Evolutionary conservation across 306 rosid genomes (phyloP).

Genomic region (Rosa multiflora): DNA sequence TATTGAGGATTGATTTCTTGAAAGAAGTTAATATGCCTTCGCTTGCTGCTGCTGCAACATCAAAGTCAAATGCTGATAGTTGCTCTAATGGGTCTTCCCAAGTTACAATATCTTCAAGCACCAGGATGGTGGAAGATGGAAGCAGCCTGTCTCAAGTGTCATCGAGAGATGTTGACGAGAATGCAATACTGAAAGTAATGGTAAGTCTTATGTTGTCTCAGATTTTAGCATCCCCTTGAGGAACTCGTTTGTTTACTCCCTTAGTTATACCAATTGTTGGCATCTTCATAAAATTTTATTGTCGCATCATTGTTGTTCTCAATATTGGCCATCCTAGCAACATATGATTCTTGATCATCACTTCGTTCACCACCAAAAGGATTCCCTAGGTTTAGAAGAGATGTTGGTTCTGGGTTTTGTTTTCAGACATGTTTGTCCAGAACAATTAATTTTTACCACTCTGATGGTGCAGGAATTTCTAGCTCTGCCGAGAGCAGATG

Average conservation of each 20-base stretch:
- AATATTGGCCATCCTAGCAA: not conserved
- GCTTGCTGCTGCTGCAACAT: constrained; percentile 43
- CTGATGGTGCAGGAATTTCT: constrained; percentile 76
- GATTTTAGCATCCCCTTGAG: not conserved
- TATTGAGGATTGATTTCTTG: constrained; percentile 78
- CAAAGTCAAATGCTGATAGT: constrained; percentile 76
- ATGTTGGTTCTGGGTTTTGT: not conserved
- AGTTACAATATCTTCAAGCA: constrained; percentile 67
- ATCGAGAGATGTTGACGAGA: constrained; percentile 80
- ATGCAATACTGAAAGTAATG: constrained; percentile 94
- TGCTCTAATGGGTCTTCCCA: constrained; percentile 82
- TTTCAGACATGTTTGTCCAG: not conserved
- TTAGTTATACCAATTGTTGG: not conserved
- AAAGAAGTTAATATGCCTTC: constrained; percentile 66
- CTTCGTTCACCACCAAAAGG: not conserved
- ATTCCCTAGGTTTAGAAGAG: not conserved
- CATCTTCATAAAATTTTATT: not conserved
- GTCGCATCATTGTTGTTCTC: not conserved
- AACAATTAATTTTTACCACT: not conserved
- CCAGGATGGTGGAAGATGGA: constrained; percentile 79
- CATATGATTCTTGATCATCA: not conserved
- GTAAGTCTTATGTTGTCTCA: constrained; percentile 41
- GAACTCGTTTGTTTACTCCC: not conserved
- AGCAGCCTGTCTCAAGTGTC: constrained; percentile 84
- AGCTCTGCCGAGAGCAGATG: constrained; percentile 98